A percentile compares a stretch with the other conserved stretches of the same genome.
Conservation (phyloP, 2,329 filamentous ascomycete species). For the Fusarium floridanum region DNA sequence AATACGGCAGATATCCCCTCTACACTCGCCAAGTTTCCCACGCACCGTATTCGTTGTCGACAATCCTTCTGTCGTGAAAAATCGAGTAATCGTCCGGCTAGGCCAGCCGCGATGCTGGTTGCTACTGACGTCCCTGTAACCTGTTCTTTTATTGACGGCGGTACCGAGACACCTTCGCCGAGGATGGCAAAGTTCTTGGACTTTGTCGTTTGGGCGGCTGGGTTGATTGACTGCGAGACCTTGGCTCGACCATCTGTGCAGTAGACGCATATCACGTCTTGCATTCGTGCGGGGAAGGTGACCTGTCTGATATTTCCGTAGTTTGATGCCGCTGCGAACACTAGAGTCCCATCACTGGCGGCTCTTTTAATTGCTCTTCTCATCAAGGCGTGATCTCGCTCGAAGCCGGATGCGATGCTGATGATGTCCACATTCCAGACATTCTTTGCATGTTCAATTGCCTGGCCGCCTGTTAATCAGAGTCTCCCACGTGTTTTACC, state of each 20-base stretch:
- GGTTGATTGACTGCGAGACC: conserved; percentile 16
- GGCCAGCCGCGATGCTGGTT: conserved; percentile 12
- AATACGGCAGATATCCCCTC: conserved; percentile 16
- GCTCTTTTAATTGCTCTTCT: conserved; percentile 11
- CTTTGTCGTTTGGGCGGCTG: conserved; percentile 2
- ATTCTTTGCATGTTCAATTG: conserved; percentile 7
- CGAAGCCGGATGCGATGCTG: conserved; percentile 20
- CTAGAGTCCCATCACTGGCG: background rate
- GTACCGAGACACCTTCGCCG: conserved; percentile 7
- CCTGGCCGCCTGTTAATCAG: background rate
- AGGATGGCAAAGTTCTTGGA: conserved; percentile 26
- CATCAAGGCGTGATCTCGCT: conserved; percentile 1
- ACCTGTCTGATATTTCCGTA: conserved; percentile 22
- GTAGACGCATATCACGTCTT: conserved; percentile 21
- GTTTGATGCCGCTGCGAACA: conserved; percentile 24
- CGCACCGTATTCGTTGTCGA: background rate
- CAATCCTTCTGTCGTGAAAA: conserved; percentile 19
- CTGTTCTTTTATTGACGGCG: background rate
- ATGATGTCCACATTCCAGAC: conserved; percentile 22
- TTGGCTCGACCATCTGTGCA: conserved; percentile 14
- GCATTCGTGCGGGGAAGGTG: conserved; percentile 18
- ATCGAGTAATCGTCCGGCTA: conserved; percentile 16
- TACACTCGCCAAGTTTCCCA: conserved; percentile 1
- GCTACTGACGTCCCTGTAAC: conserved; percentile 15
- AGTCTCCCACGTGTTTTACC: no score